Base-by-base conservation (phyloP, 345 rosid genomes). In the Acer saccharum region DNA sequence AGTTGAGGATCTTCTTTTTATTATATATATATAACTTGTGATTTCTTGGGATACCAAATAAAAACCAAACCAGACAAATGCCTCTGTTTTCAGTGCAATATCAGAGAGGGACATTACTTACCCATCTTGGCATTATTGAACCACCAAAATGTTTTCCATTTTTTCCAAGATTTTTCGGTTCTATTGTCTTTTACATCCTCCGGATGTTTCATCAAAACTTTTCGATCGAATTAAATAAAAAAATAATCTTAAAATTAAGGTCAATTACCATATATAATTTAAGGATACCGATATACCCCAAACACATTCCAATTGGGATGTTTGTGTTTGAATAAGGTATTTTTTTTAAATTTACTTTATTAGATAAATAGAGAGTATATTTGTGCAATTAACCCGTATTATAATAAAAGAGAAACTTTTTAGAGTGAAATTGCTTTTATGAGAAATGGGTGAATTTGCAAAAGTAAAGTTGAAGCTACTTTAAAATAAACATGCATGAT, bases 41-140 rank as follows among this genome's bases (percentile, higher is more conserved):
- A 71, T 50, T 41, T 61, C 60, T 32, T 65, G 68, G 83, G 74
- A 84, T 68, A 44, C 81, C 75, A 79, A 84, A 35, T 6, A 87
- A 82, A 81, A 66, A 32, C 77, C 65, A 77, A 78, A 82, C 73
- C 41, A 75, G 89, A 81, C 89, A 87, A 82, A 81, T 61, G 70
- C 41, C 81, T 77, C 79, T 66, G 84, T 78, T 75, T 83, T 81
- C 82, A 79, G 86, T 80, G 87, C 80, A 76, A 64, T 69, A 35
- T 43, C 73, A 68, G 46, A 39, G 77, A 84, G 77, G 4, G 68
- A 81, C 79, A 71, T 72, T 48, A 3, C 80, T 70, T 71, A n/a
- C 68, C 65, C 79, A 73, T 57, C 73, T 20, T 61, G 65, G 69
- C 82, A 78, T 78, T 76, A 81, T 77, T 79, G 83, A 77, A 17